Evolutionary conservation across 192 early-diverging fungal genomes (phyloP).

Genomic region (Linnemannia exigua): DNA sequence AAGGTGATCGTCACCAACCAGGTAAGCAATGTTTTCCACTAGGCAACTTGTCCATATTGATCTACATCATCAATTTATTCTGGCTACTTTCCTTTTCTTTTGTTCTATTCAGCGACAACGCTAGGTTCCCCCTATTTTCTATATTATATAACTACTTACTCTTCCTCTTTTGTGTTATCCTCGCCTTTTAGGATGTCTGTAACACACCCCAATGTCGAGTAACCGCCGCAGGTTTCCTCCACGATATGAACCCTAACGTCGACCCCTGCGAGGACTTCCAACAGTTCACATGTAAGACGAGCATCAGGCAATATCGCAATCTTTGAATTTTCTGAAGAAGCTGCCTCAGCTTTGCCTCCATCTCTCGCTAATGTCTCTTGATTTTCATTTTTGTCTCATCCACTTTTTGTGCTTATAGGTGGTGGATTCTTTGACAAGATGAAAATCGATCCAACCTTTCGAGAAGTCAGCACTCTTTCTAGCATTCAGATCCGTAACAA

Average conservation of each 20-base stretch:
- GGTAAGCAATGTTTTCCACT: not conserved
- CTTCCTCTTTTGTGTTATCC: no score
- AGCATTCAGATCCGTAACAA: not conserved
- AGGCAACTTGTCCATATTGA: no score
- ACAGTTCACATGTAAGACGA: not conserved
- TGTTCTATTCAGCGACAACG: no score
- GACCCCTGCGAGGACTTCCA: not conserved
- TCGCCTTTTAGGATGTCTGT: not conserved
- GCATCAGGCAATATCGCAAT: not conserved
- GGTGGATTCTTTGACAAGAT: not conserved
- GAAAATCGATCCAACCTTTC: not conserved
- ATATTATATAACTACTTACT: no score
- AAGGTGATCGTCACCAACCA: not conserved
- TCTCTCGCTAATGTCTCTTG: no score
- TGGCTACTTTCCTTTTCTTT: no score
- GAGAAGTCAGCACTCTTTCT: not conserved
- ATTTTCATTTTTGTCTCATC: no score
- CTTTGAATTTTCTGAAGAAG: not conserved
- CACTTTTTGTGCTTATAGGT: not conserved
- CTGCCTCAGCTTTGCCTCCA: not conserved
- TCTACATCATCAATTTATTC: no score
- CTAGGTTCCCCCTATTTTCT: no score
- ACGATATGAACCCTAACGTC: not conserved
- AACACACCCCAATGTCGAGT: not conserved
- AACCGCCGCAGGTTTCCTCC: not conserved